Percentiles rank a stretch among this genome's conserved stretches.
Conservation (phyloP, 202 grass and related monocot genomes). For the Panicum hallii region DNA sequence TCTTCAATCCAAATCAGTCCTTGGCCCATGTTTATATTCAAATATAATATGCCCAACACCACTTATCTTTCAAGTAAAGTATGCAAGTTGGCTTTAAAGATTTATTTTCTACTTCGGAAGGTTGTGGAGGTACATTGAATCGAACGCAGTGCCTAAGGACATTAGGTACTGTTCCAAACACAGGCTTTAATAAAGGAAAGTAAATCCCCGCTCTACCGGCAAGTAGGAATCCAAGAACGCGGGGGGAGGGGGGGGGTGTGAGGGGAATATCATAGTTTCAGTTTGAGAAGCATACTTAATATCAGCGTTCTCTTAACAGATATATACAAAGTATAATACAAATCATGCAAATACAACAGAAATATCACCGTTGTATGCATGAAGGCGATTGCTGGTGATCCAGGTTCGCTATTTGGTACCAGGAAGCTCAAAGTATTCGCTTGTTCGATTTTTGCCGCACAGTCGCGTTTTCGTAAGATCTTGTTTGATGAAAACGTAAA, state of each 20-base stretch:
- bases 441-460: not conserved
- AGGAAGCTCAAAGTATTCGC: not conserved
- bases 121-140: slow-evolving; percentile 26
- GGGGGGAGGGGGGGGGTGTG: too few species aligned
- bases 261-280: not conserved
- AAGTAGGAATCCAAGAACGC: slow-evolving; percentile 9
- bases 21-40: slow-evolving; percentile 33
- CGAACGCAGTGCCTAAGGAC: not conserved
- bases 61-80: slow-evolving; percentile 27
- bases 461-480: not conserved
- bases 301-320: not conserved
- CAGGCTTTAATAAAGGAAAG: slow-evolving; percentile 32
- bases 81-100: not conserved
- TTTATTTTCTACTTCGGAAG: slow-evolving; percentile 2
- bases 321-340: not conserved
- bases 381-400: not conserved
- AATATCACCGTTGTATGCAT: not conserved
- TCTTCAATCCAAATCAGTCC: not conserved
- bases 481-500: slow-evolving; percentile 13
- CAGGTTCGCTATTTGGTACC: not conserved
- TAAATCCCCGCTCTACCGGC: not conserved
- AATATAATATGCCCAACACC: slow-evolving; percentile 4
- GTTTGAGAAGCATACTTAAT: not conserved
- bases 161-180: slow-evolving; percentile 11
- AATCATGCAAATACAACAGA: slow-evolving; percentile 1